These are phyloP conservation scores for Atkinsonella texensis DNA, from an alignment of 2,329 filamentous ascomycete species.

Conservation along the genomic window DNA sequence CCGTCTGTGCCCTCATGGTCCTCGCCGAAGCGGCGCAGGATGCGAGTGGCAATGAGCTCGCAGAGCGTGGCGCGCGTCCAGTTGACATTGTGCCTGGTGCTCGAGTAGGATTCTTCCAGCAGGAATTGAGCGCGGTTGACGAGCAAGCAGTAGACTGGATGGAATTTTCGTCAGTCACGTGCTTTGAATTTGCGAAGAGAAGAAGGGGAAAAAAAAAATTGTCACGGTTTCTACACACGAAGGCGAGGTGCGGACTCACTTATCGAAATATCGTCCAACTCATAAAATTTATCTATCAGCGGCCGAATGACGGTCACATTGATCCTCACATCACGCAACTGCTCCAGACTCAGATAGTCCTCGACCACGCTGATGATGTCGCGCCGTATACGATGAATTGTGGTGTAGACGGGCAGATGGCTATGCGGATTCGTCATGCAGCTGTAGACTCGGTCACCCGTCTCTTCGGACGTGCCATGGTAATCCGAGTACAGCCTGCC, in stretches of 20 bases:
- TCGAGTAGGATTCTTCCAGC: slow-evolving; percentile 61
- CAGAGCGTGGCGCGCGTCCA: slow-evolving; percentile 67
- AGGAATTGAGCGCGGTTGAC: slow-evolving; percentile 74
- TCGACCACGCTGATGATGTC: slow-evolving; percentile 53
- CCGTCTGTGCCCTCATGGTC: slow-evolving; percentile 60
- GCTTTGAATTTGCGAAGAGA: background rate
- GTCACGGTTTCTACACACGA: too few species aligned
- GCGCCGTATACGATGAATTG: slow-evolving; percentile 59
- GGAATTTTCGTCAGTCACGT: background rate
- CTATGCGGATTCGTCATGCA: slow-evolving; percentile 46
- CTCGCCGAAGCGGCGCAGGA: slow-evolving; percentile 68
- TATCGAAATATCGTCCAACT: slow-evolving; percentile 67
- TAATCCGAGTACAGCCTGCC: slow-evolving; percentile 19
- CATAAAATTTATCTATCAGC: slow-evolving; percentile 72
- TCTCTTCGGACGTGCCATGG: slow-evolving; percentile 16
- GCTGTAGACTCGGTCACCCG: slow-evolving; percentile 32
- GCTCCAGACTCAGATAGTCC: slow-evolving; percentile 55
- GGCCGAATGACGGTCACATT: slow-evolving; percentile 71
- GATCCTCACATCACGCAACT: slow-evolving; percentile 69
- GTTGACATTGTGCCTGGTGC: slow-evolving; percentile 71
- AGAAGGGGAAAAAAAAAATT: background rate
- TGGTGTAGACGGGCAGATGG: slow-evolving; percentile 61
- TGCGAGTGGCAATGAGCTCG: slow-evolving; percentile 67
- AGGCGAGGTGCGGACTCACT: slow-evolving; percentile 28
- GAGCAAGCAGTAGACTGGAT: slow-evolving; percentile 64